Conservation (phyloP, 78 protist genomes). For the Dictyostelium firmibasis region DNA sequence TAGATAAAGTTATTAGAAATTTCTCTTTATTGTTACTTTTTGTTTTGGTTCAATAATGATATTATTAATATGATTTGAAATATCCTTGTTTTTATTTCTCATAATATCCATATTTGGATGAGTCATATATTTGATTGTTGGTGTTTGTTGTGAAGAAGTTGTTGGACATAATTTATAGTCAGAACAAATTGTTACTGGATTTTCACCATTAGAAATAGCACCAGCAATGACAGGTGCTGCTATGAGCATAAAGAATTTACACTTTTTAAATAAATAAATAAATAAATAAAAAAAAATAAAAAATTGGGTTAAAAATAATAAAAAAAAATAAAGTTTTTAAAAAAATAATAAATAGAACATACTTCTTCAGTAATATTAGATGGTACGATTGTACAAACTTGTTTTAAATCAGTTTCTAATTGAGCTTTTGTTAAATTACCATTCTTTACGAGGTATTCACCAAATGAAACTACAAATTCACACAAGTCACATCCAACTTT, state of each 20-base stretch:
- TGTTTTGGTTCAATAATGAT: neutral
- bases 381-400: constrained; percentile 17
- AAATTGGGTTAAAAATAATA: too few relatives aligned
- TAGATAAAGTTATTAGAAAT: too few relatives aligned
- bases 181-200: constrained; percentile 8
- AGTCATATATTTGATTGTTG: neutral
- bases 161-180: neutral
- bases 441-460: constrained; percentile 22
- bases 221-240: constrained; percentile 44
- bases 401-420: constrained; percentile 40
- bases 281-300: too few relatives aligned
- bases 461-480: neutral
- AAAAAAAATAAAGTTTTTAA: too few relatives aligned
- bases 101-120: neutral
- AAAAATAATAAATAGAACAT: neutral
- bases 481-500: constrained; percentile 22
- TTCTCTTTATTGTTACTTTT: neutral
- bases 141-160: neutral
- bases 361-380: constrained; percentile 31
- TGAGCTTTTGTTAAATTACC: constrained; percentile 17
- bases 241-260: constrained; percentile 32
- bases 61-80: neutral
- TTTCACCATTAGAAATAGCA: constrained; percentile 21
- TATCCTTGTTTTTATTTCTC: neutral
- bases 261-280: too few relatives aligned